A percentile compares a stretch with the other conserved stretches of the same genome.
phyloP scores from a whole-genome alignment of 331 rosid species.

The Quercus tomentella region DNA sequence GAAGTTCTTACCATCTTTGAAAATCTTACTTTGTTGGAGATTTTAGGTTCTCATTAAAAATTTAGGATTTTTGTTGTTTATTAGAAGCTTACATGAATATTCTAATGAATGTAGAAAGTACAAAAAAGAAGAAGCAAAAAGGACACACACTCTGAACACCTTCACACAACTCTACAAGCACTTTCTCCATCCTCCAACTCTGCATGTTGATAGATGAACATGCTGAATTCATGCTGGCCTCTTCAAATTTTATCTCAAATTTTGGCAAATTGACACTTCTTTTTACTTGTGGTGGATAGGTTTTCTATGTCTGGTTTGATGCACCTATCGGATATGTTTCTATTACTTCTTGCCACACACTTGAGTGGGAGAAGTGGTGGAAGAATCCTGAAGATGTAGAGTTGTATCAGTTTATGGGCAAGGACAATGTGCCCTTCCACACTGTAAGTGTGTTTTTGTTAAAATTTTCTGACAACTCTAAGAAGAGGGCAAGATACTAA shows the following conservation, averaged over 20 bases:
- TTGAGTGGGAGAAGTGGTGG: conserved; percentile 52
- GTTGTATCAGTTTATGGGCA: conserved; percentile 94
- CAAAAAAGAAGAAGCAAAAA: neutral
- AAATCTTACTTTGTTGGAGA: conserved; percentile 65
- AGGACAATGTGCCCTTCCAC: conserved; percentile 98
- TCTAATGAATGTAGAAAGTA: neutral
- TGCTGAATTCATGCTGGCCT: neutral
- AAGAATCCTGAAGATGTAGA: conserved; percentile 72
- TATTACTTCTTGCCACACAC: conserved; percentile 72
- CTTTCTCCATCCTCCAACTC: conserved; percentile 36
- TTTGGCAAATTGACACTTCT: neutral
- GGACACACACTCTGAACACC: neutral
- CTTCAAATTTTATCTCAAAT: neutral
- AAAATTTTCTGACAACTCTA: neutral
- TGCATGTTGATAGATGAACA: neutral
- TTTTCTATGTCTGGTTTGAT: conserved; percentile 97
- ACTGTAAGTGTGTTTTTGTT: conserved; percentile 58
- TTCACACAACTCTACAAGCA: neutral
- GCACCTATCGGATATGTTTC: conserved; percentile 96
- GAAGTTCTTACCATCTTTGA: conserved; percentile 69
- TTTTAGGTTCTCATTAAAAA: too few species aligned
- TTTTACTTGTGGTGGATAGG: conserved; percentile 33
- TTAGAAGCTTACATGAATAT: neutral
- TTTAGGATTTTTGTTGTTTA: too few species aligned
- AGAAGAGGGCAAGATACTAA: neutral